Conservation (phyloP, 192 early-diverging fungal species). For the Chytriomyces sp. region DNA sequence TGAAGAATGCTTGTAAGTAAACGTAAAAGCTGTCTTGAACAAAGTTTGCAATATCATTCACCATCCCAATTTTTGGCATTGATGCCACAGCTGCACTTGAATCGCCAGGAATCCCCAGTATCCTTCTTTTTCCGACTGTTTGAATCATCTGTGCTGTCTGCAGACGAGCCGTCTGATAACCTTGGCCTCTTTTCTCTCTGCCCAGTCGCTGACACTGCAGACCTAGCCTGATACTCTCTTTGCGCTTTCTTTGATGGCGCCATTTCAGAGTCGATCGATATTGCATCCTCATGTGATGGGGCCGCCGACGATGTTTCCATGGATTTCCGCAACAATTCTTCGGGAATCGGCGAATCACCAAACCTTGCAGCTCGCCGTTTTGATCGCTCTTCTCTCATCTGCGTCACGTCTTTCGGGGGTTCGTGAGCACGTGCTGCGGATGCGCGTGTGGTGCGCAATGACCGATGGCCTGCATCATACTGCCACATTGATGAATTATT, state of each 20-base stretch:
- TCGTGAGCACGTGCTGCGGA: conserved; percentile 7
- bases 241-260: conserved; percentile 43
- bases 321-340: neutral
- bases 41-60: conserved; percentile 21
- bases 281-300: conserved; percentile 27
- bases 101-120: conserved; percentile 45
- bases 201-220: neutral
- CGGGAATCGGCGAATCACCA: neutral
- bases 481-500: neutral
- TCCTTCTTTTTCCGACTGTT: conserved; percentile 33
- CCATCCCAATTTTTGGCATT: conserved; percentile 55
- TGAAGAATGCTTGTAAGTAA: neutral
- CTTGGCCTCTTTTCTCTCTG: too few relatives aligned
- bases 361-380: neutral
- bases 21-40: neutral
- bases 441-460: neutral
- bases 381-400: conserved; percentile 44
- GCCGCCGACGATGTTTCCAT: neutral
- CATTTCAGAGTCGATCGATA: conserved; percentile 47
- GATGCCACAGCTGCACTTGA: conserved; percentile 56
- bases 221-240: conserved; percentile 27
- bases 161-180: neutral
- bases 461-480: neutral
- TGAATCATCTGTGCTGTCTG: conserved; percentile 9
- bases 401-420: conserved; percentile 40